These are phyloP conservation scores for Podospora conica DNA, from an alignment of 495 filamentous ascomycete species.

Conservation along the genomic window DNA sequence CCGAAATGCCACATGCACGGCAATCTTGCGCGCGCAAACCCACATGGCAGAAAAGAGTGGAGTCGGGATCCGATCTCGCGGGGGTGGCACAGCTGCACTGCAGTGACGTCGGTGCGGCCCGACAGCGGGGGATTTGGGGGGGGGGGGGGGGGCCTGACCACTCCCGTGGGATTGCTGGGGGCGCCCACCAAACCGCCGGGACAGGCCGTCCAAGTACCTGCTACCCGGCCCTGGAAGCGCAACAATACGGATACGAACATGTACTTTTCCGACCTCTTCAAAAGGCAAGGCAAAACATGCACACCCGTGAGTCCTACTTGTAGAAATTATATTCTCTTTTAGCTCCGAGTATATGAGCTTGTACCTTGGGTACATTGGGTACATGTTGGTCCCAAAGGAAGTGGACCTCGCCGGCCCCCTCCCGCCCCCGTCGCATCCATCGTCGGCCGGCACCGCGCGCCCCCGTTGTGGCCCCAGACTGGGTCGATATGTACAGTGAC, in stretches of 20 bases:
- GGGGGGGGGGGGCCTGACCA: neutral
- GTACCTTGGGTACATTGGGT: neutral
- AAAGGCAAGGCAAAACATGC: too few species aligned
- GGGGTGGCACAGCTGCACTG: neutral
- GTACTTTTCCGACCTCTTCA: neutral
- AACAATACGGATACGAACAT: neutral
- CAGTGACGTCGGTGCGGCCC: neutral
- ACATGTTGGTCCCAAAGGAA: neutral
- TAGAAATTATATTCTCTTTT: neutral
- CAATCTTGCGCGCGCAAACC: neutral
- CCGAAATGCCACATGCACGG: neutral
- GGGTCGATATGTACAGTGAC: neutral
- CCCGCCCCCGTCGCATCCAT: neutral
- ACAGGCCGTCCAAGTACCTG: neutral
- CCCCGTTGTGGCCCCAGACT: neutral
- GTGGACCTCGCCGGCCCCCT: neutral
- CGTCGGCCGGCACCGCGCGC: conserved; percentile 8
- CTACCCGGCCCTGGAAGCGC: neutral
- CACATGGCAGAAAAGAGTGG: neutral
- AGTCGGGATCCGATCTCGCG: neutral
- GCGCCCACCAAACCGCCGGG: neutral
- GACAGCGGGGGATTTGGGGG: neutral
- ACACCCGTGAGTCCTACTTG: neutral
- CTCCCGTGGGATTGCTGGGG: neutral
- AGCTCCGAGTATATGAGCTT: neutral